Evolutionary conservation across 208 protist genomes (phyloP).

Genomic region (Leptomonas pyrrhocoris): DNA sequence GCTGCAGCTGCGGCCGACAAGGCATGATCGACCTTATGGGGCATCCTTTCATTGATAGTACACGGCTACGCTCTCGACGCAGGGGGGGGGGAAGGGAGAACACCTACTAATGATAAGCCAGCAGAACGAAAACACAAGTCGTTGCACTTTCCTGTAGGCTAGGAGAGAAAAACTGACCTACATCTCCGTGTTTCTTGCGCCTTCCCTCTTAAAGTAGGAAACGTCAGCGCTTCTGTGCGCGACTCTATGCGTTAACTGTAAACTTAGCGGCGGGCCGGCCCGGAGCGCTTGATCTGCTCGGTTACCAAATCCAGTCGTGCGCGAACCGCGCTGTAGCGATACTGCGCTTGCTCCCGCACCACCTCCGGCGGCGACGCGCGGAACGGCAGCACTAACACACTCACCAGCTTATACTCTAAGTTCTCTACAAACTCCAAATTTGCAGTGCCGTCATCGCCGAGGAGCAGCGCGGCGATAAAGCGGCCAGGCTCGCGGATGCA

Average conservation of each 20-base stretch:
- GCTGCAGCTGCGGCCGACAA: too few species aligned
- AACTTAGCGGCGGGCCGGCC: constrained; percentile 39
- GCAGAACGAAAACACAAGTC: too few species aligned
- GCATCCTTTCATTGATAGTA: too few species aligned
- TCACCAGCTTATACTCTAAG: constrained; percentile 95
- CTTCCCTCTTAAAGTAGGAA: neutral
- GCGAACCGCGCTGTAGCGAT: constrained; percentile 91
- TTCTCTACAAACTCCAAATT: constrained; percentile 95
- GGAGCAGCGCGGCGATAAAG: constrained; percentile 88
- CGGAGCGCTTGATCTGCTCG: constrained; percentile 87
- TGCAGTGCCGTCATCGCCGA: constrained; percentile 81
- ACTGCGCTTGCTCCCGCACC: constrained; percentile 92
- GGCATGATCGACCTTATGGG: too few species aligned
- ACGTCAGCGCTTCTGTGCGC: neutral
- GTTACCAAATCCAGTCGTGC: constrained; percentile 88
- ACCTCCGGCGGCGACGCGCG: constrained; percentile 83
- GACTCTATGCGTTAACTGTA: neutral
- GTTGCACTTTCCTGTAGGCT: too few species aligned
- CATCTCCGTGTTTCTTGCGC: too few species aligned
- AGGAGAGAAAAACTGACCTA: too few species aligned
- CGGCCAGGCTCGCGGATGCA: constrained; percentile 90
- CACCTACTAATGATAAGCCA: too few species aligned
- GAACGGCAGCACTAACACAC: constrained; percentile 91
- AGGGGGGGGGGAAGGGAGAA: too few species aligned
- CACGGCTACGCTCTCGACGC: too few species aligned